A percentile compares a stretch with the other conserved stretches of the same genome.
Conservation (phyloP, 495 filamentous ascomycete species). For the Stereocaulon alpinum region DNA sequence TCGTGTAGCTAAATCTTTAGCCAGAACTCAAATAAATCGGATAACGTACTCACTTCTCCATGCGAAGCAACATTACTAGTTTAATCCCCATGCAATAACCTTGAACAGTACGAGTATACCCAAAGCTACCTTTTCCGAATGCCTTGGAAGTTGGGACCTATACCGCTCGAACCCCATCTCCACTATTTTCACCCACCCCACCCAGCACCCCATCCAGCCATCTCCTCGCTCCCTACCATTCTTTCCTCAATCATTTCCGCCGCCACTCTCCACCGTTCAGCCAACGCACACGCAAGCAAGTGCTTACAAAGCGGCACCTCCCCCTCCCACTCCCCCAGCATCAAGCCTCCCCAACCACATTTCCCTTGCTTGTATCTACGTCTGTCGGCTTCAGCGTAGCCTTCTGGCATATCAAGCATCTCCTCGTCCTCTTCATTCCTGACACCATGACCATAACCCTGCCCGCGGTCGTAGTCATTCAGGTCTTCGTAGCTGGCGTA, state of each 20-base stretch:
- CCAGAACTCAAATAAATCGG: too few relatives aligned
- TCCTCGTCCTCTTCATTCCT: conserved; percentile 10
- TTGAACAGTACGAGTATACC: too few relatives aligned
- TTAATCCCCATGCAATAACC: too few relatives aligned
- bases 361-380: neutral
- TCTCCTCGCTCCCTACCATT: conserved; percentile 49
- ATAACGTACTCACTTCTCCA: too few relatives aligned
- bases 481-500: neutral
- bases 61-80: too few relatives aligned
- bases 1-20: too few relatives aligned
- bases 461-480: neutral
- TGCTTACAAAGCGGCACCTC: conserved; percentile 74
- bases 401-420: conserved; percentile 1
- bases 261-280: conserved; percentile 54
- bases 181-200: conserved; percentile 30
- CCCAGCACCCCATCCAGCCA: conserved; percentile 69
- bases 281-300: conserved; percentile 71
- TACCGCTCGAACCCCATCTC: neutral
- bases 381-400: neutral
- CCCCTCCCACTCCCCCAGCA: conserved; percentile 28
- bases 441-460: neutral
- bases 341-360: conserved; percentile 42
- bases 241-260: conserved; percentile 43
- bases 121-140: too few relatives aligned
- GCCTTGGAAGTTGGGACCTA: too few relatives aligned